Base-by-base conservation (phyloP, 1,284 basidiomycete genomes). In the Sanghuangporus weigelae region DNA sequence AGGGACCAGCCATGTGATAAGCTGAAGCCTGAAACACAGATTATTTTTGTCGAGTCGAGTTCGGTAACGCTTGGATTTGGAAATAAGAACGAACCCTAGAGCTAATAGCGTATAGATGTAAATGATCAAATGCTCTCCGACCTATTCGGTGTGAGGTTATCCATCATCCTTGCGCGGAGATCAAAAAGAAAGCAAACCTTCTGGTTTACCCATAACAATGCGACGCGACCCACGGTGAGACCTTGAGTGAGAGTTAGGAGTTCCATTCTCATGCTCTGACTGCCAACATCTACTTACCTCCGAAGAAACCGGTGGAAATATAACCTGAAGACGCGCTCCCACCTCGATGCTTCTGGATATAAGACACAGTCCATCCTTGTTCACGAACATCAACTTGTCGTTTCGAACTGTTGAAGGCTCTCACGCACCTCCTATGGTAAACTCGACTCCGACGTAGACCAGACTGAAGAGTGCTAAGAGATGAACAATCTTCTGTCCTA, bases 1-100 rank as follows among this genome's bases (percentile, higher is more conserved):
- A 0, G 83, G 84, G 1, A 84, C 80, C 12, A 84, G 74, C 86
- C 86, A 87, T 38, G 87, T 74, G 38, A 84, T 72, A 57, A 87
- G 68, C 66, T 87, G 83, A 31, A 85, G 72, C 19, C 79, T 81
- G 49, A 26, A 16, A 60, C n/a, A 51, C 46, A 35, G 16, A 14
- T 35, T 16, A 23, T 12, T 12, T 50, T 26, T 10, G 23, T 50
- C 16, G 14, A 51, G 50, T 26, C 8, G 23, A 35, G 8, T 16
- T 21, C 10, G 26, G 19, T 23, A 7, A 23, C 31, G 14, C 21
- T n/a, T 50, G 8, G 48, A 49, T 40, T 40, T 49, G 19, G 23
- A 44, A 49, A 26, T 39, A 11, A n/a, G 40, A 23, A 69, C 74
- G 38, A 60, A 76, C 76, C 59, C 72, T 12, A 81, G 76, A 23